Base-by-base conservation (phyloP, 2,329 filamentous ascomycete genomes). In the Paraconiothyrium sp. region DNA sequence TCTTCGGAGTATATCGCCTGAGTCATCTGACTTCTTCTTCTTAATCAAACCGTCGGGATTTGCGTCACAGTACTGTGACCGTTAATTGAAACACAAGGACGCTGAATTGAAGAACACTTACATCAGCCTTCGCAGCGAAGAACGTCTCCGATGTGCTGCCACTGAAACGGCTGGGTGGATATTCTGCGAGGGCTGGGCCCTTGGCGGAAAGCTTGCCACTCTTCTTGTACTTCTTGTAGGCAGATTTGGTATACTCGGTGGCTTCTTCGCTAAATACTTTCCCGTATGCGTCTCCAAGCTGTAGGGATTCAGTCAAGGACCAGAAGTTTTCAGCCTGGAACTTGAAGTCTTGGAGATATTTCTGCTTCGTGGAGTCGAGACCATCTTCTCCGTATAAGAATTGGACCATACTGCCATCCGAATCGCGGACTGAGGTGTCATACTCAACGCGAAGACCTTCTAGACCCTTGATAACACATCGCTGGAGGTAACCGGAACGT, bases 391-490 rank as follows among this genome's bases (percentile, higher is more conserved):
- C 95, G 75, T 98, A 99, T 35, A 99, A 80, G 79, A 99, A 98
- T 76, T 99, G 95, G 2, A 99, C 86, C 72, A 99, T 86, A 2
- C 91, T 92, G 27, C 96, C 96, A 76, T 99, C 96, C 0, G 94
- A 90, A 72, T 99, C 94, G 65, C 95, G 89, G 16, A 99, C 95
- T 1, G 94, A 96, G 9, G 90, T 94, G 74, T 99, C 95, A 76
- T 99, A 98, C 63, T 94, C 89, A 2, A 97, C 93, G 71, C 89
- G 91, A 47, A 98, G 84, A 4, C 95, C 95, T 79, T 99, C 95
- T 91, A 99, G 96, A 64, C 95, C 95, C 83, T 99, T 99, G 82
- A 99, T 96, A 65, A 99, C 86, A 85, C 95, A 99, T 76, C 96
- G 87, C 78, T 99, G 95, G 55, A 99, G 84, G 76, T 99, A 99